Evolutionary conservation across 2,329 filamentous ascomycete species (phyloP).

Genomic region (Sphaerulina vaccinii): DNA sequence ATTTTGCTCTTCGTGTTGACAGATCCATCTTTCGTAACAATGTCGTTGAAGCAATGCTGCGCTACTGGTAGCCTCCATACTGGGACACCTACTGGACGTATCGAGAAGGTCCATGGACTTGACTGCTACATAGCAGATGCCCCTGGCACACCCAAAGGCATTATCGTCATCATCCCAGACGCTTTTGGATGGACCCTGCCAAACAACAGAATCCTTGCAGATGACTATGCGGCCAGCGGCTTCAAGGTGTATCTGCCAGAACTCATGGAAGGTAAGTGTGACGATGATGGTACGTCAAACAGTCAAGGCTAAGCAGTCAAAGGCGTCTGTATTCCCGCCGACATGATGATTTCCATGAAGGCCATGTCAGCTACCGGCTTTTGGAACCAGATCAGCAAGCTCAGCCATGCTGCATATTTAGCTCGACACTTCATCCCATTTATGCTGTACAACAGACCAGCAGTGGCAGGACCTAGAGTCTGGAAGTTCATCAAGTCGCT

Average conservation of each 20-base stretch:
- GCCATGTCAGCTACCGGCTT: constrained; percentile 33
- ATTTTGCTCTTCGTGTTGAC: no score
- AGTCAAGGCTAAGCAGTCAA: background rate
- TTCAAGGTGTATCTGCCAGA: constrained; percentile 38
- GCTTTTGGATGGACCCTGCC: constrained; percentile 40
- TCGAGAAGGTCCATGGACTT: constrained; percentile 38
- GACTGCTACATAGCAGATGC: constrained; percentile 41
- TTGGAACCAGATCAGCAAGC: constrained; percentile 35
- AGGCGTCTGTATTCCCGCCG: constrained; percentile 31
- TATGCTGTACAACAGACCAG: constrained; percentile 25
- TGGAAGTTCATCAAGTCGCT: constrained; percentile 33
- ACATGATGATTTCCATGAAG: constrained; percentile 34
- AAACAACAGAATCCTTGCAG: constrained; percentile 41
- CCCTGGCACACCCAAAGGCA: constrained; percentile 35
- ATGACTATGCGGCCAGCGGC: constrained; percentile 38
- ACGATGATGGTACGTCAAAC: background rate
- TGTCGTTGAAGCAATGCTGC: constrained; percentile 38
- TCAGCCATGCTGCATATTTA: constrained; percentile 31
- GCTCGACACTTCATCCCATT: constrained; percentile 32
- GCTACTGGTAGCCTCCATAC: constrained; percentile 38
- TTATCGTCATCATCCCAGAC: constrained; percentile 42
- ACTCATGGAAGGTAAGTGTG: constrained; percentile 36
- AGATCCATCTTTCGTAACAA: background rate
- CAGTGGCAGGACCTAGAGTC: constrained; percentile 31
- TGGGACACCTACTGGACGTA: constrained; percentile 37